Evolutionary conservation across 805 yeast species (phyloP).

Genomic region (Gaillardinia entomophila): DNA sequence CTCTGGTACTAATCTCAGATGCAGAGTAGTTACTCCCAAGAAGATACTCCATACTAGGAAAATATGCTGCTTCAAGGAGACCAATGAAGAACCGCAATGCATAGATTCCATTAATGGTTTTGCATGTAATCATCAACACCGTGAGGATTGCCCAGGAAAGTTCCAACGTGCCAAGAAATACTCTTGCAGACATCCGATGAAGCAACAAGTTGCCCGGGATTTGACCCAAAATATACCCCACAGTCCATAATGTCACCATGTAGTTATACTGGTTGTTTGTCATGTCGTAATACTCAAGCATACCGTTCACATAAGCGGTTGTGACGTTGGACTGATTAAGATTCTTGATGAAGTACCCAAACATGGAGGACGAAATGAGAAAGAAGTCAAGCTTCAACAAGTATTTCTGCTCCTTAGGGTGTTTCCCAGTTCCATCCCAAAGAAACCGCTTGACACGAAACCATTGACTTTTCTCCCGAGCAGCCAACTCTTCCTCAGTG

Average conservation of each 20-base stretch:
- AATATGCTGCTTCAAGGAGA: slow-evolving; percentile 42
- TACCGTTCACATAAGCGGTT: slow-evolving; percentile 12
- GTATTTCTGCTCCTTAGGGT: slow-evolving; percentile 29
- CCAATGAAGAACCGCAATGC: slow-evolving; percentile 22
- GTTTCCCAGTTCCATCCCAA: slow-evolving; percentile 35
- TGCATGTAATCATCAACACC: slow-evolving; percentile 7
- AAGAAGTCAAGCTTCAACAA: slow-evolving; percentile 27
- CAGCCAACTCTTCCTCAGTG: slow-evolving; percentile 13
- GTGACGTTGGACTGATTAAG: slow-evolving; percentile 11
- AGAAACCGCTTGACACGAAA: slow-evolving; percentile 19
- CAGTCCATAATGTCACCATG: slow-evolving; percentile 10
- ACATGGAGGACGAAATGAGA: slow-evolving; percentile 19
- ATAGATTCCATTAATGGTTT: slow-evolving; percentile 7
- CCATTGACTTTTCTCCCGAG: slow-evolving; percentile 13
- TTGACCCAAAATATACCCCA: slow-evolving; percentile 11
- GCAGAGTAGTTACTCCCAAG: slow-evolving; percentile 25
- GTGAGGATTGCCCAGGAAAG: slow-evolving; percentile 11
- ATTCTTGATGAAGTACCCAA: slow-evolving; percentile 12
- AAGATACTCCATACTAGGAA: slow-evolving; percentile 56
- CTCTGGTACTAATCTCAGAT: slow-evolving; percentile 20
- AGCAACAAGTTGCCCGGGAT: slow-evolving; percentile 10
- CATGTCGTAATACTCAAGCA: slow-evolving; percentile 11
- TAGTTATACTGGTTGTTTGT: slow-evolving; percentile 11
- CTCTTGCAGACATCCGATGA: slow-evolving; percentile 11
- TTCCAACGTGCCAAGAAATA: slow-evolving; percentile 11